Base-by-base conservation (phyloP, 148 eudicot genomes). In the Pouteria glomerata region DNA sequence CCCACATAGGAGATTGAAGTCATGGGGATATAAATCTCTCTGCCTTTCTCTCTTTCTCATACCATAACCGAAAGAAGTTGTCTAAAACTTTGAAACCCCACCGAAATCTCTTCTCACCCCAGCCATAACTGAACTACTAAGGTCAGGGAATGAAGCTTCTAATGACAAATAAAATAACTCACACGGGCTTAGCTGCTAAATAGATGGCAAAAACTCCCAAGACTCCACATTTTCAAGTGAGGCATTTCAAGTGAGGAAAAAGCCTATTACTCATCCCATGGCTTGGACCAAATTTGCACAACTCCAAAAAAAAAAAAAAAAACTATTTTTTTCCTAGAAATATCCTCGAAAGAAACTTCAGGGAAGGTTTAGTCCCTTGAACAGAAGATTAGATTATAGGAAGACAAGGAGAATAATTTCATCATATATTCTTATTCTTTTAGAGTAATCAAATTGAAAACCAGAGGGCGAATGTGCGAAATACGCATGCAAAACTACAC, bases 381-480 rank as follows among this genome's bases (percentile, higher is more conserved):
- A 48, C 3, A 15, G 1, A n/a, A 50, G 35, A 6, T 30, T 29
- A 21, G 30, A 37, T 35, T 35, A 26, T 23, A 52, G 42, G 39
- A 61, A 76, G 74, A 62, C n/a, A 62, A n/a, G 62, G 23, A 69
- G 78, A 75, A 69, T 61, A 52, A 39, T 51, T 52, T 68, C 74
- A 30, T 16, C 66, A 60, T 58, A 10, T 45, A 58, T 58, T 67
- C 73, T 67, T 23, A 16, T 35, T 42, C 27, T 68, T 60, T 16
- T 39, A 15, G 50, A 57, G 23, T 24, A 57, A 57, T 41, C 73
- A 42, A 50, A n/a, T 53, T 30, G 0, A 31, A 48, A 19, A 51
- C 3, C 31, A 50, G 23, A 8, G 41, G 56, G 27, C 41, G 57
- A 30, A 47, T 3, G 35, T 42, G 53, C 30, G 50, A 69, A 69